phyloP scores from a whole-genome alignment of 768 basidiomycete species.

The Ramaria rubella region DNA sequence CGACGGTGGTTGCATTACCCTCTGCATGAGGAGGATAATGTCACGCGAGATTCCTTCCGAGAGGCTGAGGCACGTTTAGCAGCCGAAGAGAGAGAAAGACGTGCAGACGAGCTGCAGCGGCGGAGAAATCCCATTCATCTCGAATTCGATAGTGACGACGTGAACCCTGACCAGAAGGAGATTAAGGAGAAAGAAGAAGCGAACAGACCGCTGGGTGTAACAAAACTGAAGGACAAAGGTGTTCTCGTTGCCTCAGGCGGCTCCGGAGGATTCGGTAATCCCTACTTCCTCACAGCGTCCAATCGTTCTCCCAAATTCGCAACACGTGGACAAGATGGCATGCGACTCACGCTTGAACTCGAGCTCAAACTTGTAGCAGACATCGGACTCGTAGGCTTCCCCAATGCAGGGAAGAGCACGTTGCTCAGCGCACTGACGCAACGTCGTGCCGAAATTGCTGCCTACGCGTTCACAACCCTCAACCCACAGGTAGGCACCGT shows the following conservation, averaged over 20 bases:
- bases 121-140: conserved; percentile 43
- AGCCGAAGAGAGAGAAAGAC: conserved; percentile 54
- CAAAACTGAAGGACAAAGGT: conserved; percentile 36
- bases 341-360: conserved; percentile 72
- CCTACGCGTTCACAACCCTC: conserved; percentile 91
- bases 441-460: conserved; percentile 78
- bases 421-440: conserved; percentile 84
- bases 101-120: conserved; percentile 40
- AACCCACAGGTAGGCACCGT: conserved; percentile 93
- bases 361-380: conserved; percentile 94
- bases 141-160: conserved; percentile 39
- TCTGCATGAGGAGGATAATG: conserved; percentile 51
- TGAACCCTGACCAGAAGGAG: conserved; percentile 31
- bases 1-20: conserved; percentile 81
- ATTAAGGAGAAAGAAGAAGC: conserved; percentile 33
- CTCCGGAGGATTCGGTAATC: conserved; percentile 79
- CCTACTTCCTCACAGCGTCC: conserved; percentile 63
- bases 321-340: conserved; percentile 68
- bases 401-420: conserved; percentile 93
- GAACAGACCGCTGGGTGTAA: conserved; percentile 54
- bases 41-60: conserved; percentile 57
- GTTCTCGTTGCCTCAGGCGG: conserved; percentile 70
- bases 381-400: conserved; percentile 93
- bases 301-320: conserved; percentile 86
- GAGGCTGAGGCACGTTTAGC: conserved; percentile 60